Evolutionary conservation across 257 asterid species (phyloP), one percentile per base, ranked within the genome.

Genomic region (Forsythia viridissima): DNA sequence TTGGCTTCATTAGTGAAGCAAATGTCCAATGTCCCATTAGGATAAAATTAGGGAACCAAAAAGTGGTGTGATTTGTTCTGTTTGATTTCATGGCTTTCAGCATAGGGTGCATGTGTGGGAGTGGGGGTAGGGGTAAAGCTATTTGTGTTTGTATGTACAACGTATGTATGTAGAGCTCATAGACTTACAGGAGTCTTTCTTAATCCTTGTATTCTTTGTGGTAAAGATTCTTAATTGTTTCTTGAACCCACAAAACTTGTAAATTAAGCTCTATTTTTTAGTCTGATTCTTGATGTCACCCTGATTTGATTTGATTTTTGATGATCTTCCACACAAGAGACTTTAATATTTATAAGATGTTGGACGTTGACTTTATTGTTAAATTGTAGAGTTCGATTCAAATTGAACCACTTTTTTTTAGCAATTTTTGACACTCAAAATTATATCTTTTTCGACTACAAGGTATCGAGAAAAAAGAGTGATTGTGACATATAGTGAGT

Each of bases 1-100:
- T 78, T 72, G 87, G 87, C 87, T 79, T 83, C 63, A 20, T 73
- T 63, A 44, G 76, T 72, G 6, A 16, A 79, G 43, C 18, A 15
- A 78, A 30, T 34, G 52, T 79, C 16, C 21, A 38, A 20, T 42
- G 10, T 70, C 70, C 30, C 52, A 46, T 63, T 42, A n/a, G 1
- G 18, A 30, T 1, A 11, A n/a, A 13, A 46, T 18, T 20, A 46
- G 70, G 12, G 63, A 42, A 37, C 30, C 66, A 30, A 63, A 6
- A 63, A 63, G 46, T 12, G 78, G 78, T 71, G 59, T 67, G 55
- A 3, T 36, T 59, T 80, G 84, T 83, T 75, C 71, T 73, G 71
- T 41, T 76, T 83, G 46, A 51, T 42, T 72, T 82, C 61, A 11
- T 82, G 70, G 34, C 34, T 68, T 74, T 72, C 65, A 55, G 65